Evolutionary conservation across 352 stramenopile genomes (phyloP).

Genomic region (Saprolegnia diclina): DNA sequence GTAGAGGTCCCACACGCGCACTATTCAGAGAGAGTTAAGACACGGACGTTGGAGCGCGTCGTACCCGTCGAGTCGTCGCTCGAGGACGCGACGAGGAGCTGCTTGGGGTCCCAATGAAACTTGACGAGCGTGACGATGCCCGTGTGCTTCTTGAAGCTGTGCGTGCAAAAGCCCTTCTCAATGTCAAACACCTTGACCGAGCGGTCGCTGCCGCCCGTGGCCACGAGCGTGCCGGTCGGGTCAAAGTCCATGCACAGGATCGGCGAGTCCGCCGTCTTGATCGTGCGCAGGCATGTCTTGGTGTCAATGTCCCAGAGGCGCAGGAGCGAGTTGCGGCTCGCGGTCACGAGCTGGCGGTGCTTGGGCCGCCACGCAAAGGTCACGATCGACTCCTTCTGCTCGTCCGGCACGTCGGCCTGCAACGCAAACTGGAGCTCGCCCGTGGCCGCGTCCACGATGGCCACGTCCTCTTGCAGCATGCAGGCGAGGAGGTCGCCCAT

Average conservation of each 20-base stretch:
- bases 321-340: constrained; percentile 76
- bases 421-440: constrained; percentile 67
- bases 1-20: constrained; percentile 84
- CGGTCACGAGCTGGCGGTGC: constrained; percentile 78
- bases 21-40: constrained; percentile 29
- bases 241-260: constrained; percentile 87
- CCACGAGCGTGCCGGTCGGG: constrained; percentile 88
- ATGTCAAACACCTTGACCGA: constrained; percentile 93
- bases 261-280: constrained; percentile 65
- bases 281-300: constrained; percentile 65
- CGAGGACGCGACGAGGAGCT: constrained; percentile 64
- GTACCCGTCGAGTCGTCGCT: constrained; percentile 50
- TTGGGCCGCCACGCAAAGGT: constrained; percentile 68
- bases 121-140: constrained; percentile 85
- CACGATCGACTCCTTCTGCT: constrained; percentile 79
- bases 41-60: constrained; percentile 1
- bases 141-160: constrained; percentile 87
- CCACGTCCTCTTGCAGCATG: constrained; percentile 80
- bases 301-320: constrained; percentile 82
- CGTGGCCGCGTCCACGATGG: constrained; percentile 61
- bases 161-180: constrained; percentile 89
- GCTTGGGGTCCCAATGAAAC: constrained; percentile 70
- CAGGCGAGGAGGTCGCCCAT: constrained; percentile 53
- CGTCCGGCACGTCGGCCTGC: constrained; percentile 56
- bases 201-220: constrained; percentile 94